phyloP scores from a whole-genome alignment of 257 asterid species.

The Solanum corneliomulleri region DNA sequence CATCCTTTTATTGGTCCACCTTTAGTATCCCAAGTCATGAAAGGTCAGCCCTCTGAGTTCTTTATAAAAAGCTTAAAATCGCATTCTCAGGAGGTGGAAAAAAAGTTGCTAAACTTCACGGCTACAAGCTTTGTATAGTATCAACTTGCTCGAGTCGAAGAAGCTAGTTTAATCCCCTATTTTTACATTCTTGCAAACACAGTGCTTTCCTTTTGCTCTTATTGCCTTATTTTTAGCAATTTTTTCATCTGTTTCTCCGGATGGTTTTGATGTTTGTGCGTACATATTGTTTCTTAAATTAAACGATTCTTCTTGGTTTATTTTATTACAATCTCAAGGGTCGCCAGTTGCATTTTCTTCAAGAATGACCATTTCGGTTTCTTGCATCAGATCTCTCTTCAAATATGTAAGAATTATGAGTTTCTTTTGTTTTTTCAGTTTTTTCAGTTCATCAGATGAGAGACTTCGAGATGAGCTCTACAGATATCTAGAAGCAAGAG shows the following conservation, averaged over 20 bases:
- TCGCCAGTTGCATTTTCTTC: neutral
- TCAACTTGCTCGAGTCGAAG: neutral
- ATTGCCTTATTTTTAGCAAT: neutral
- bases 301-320: neutral
- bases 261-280: neutral
- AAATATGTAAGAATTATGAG: neutral
- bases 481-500: constrained; percentile 59
- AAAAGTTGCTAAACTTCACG: neutral
- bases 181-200: neutral
- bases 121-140: neutral
- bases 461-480: constrained; percentile 46
- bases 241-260: neutral
- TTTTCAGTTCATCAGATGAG: constrained; percentile 55
- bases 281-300: neutral
- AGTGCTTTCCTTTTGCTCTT: neutral
- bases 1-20: neutral
- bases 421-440: neutral
- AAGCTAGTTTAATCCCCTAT: neutral
- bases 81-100: neutral
- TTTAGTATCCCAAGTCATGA: neutral
- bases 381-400: neutral
- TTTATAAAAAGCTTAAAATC: neutral
- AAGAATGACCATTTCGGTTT: neutral
- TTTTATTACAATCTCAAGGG: neutral
- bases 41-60: neutral